phyloP scores from a whole-genome alignment of 352 stramenopile species.

The Phytophthora melonis region DNA sequence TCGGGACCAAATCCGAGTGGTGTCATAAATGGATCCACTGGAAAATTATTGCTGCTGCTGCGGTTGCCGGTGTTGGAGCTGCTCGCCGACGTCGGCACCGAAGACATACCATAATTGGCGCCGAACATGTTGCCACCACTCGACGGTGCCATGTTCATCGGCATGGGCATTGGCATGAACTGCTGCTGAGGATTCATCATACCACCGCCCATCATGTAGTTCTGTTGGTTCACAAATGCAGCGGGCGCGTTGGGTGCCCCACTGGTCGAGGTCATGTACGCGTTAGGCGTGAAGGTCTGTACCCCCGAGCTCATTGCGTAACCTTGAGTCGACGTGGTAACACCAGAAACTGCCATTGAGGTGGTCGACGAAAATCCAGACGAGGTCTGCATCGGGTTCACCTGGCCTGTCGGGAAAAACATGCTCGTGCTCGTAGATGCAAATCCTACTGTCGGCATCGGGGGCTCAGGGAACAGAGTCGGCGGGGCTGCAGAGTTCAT shows the following conservation, averaged over 20 bases:
- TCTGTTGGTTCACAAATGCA: conserved; percentile 54
- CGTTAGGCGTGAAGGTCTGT: conserved; percentile 47
- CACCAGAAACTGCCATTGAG: conserved; percentile 40
- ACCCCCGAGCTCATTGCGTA: conserved; percentile 47
- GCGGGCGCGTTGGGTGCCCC: conserved; percentile 29
- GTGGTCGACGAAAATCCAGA: conserved; percentile 33
- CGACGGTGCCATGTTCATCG: conserved; percentile 53
- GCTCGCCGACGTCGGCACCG: conserved; percentile 23
- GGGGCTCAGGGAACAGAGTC: conserved; percentile 58
- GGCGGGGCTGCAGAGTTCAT: conserved; percentile 30
- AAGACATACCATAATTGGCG: conserved; percentile 51
- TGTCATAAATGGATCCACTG: conserved; percentile 74
- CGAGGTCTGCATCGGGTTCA: conserved; percentile 37
- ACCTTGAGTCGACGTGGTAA: conserved; percentile 37
- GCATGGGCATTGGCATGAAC: conserved; percentile 72
- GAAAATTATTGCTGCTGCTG: conserved; percentile 47
- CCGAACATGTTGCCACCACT: conserved; percentile 56
- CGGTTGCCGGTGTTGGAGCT: conserved; percentile 25
- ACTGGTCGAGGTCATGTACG: conserved; percentile 49
- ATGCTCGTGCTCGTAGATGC: conserved; percentile 39
- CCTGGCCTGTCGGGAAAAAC: conserved; percentile 47
- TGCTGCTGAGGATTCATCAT: conserved; percentile 66
- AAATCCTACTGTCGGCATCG: conserved; percentile 43
- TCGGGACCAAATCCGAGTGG: conserved; percentile 48
- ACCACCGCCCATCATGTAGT: conserved; percentile 57